These are phyloP conservation scores for Verticillium dahliae DNA, from an alignment of 2,329 filamentous ascomycete species.

Conservation along the genomic window DNA sequence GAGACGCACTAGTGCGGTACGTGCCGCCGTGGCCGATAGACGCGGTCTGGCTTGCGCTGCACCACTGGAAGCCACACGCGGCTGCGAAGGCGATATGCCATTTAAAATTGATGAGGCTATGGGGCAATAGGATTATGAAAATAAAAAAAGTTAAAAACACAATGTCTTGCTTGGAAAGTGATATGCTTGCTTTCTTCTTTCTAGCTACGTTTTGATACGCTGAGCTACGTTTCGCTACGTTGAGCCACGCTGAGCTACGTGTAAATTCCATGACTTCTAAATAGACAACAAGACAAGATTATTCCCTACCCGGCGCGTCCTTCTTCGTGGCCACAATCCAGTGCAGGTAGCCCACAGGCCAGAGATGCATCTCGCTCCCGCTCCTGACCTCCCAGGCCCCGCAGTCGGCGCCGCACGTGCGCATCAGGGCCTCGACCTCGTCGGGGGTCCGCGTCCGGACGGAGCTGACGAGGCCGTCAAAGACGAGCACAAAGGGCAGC, in stretches of 20 bases:
- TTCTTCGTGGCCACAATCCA: constrained; percentile 35
- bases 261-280: no score
- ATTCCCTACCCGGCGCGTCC: not conserved
- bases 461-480: constrained; percentile 63
- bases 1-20: not conserved
- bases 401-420: constrained; percentile 39
- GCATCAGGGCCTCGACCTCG: constrained; percentile 56
- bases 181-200: not conserved
- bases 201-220: not conserved
- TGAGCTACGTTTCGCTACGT: no score
- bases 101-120: not conserved
- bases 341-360: constrained; percentile 42
- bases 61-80: not conserved
- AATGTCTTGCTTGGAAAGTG: not conserved
- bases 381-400: constrained; percentile 42
- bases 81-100: not conserved
- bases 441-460: constrained; percentile 60
- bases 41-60: constrained; percentile 4
- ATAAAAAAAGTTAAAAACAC: not conserved
- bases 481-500: constrained; percentile 59
- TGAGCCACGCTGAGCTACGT: no score
- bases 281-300: no score
- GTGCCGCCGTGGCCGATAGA: not conserved
- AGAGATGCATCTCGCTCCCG: constrained; percentile 39
- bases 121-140: not conserved